phyloP scores from a whole-genome alignment of 306 rosid genomes.

The Cucurbita moschata region DNA sequence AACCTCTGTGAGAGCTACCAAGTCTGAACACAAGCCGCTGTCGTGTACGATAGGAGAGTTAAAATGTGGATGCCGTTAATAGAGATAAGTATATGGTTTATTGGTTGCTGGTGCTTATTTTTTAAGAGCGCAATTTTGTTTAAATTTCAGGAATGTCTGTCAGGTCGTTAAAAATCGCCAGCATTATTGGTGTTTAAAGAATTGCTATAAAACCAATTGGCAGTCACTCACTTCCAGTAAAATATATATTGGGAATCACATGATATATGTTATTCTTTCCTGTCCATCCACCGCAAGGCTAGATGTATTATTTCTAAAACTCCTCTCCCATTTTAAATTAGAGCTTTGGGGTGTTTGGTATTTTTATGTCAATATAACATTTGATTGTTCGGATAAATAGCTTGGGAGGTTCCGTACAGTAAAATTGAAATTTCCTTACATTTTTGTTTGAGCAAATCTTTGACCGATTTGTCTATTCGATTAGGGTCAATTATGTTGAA shows the following conservation, averaged over 20 bases:
- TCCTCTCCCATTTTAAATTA: not conserved
- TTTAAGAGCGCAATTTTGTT: not conserved
- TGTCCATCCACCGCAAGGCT: not conserved
- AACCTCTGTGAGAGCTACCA: constrained; percentile 24
- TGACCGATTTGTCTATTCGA: too few relatives aligned
- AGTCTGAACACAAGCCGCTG: not conserved
- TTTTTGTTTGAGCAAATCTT: too few relatives aligned
- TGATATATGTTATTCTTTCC: not conserved
- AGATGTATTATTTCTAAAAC: not conserved
- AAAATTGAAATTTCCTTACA: not conserved
- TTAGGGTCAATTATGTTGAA: too few relatives aligned
- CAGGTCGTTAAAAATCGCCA: not conserved
- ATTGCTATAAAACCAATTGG: constrained; percentile 7
- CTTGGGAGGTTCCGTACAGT: not conserved
- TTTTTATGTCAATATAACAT: too few relatives aligned
- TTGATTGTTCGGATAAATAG: not conserved
- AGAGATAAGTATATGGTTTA: not conserved
- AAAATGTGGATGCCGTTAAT: not conserved
- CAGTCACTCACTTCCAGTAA: not conserved
- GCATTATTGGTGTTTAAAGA: not conserved
- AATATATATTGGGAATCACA: not conserved
- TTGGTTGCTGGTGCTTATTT: constrained; percentile 5
- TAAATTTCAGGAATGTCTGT: not conserved
- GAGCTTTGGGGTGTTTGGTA: not conserved
- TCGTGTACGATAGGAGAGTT: not conserved